phyloP scores from a whole-genome alignment of 116 monocot genomes.

The Thalassia testudinum region DNA sequence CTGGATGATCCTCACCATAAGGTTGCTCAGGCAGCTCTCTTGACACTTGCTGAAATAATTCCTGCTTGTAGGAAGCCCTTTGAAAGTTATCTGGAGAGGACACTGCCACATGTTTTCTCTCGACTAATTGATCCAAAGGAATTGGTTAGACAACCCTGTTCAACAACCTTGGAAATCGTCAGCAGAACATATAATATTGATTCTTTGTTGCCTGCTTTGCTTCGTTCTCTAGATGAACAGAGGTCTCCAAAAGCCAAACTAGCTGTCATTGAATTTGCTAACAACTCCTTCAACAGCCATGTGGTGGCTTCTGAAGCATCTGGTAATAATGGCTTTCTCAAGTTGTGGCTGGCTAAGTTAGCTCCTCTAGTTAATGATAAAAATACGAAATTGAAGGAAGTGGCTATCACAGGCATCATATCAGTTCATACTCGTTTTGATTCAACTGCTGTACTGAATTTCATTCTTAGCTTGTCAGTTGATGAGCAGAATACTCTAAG shows the following conservation, averaged over 20 bases:
- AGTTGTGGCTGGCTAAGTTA: constrained; percentile 91
- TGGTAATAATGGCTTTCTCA: constrained; percentile 70
- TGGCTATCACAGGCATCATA: constrained; percentile 82
- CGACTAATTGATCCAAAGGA: constrained; percentile 95
- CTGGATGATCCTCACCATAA: constrained; percentile 99
- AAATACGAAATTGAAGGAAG: constrained; percentile 92
- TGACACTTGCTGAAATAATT: constrained; percentile 88
- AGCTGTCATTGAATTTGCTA: constrained; percentile 93
- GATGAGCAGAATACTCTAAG: constrained; percentile 80
- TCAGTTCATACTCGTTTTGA: constrained; percentile 84
- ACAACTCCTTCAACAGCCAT: constrained; percentile 86
- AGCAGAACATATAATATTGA: constrained; percentile 71
- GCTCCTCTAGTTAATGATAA: constrained; percentile 81
- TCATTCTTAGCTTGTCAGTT: constrained; percentile 63
- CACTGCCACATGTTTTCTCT: constrained; percentile 89
- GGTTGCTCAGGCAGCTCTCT: constrained; percentile 97
- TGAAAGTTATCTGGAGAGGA: constrained; percentile 90
- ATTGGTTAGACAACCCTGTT: constrained; percentile 69
- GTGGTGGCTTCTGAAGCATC: constrained; percentile 49
- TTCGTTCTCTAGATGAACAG: constrained; percentile 93
- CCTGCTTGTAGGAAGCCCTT: constrained; percentile 87
- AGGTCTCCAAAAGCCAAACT: constrained; percentile 95
- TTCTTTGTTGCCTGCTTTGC: constrained; percentile 74
- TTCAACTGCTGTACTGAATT: constrained; percentile 76
- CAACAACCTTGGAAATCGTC: constrained; percentile 62